These are phyloP conservation scores for Ceratonia siliqua DNA, from an alignment of 306 rosid species.

Conservation along the genomic window DNA sequence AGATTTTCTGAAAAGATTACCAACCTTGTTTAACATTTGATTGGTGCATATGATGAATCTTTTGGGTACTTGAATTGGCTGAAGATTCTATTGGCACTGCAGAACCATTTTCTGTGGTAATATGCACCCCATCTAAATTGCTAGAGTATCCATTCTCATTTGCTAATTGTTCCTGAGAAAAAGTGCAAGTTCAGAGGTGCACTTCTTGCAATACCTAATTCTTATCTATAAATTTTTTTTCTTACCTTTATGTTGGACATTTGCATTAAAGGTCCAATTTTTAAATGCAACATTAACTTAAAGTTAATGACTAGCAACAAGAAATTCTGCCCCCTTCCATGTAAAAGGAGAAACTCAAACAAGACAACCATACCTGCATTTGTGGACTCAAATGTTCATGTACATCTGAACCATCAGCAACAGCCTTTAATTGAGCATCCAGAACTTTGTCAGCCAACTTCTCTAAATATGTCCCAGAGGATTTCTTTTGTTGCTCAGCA, in stretches of 20 bases:
- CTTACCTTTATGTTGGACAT: slow-evolving; percentile 17
- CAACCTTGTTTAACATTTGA: slow-evolving; percentile 61
- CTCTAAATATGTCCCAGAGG: slow-evolving; percentile 47
- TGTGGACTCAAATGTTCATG: slow-evolving; percentile 41
- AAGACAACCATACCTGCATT: slow-evolving; percentile 49
- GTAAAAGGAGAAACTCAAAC: slow-evolving; percentile 17
- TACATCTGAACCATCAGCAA: slow-evolving; percentile 46
- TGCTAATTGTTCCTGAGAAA: slow-evolving; percentile 55
- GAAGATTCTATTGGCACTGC: slow-evolving; percentile 34
- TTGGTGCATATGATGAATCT: slow-evolving; percentile 37
- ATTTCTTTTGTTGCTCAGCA: slow-evolving; percentile 83
- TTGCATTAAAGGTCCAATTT: slow-evolving; percentile 24
- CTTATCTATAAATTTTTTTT: slow-evolving; percentile 11
- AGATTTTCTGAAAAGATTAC: slow-evolving; percentile 32
- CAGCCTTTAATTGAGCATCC: slow-evolving; percentile 39
- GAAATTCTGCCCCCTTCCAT: slow-evolving; percentile 11
- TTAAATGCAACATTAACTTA: slow-evolving; percentile 29
- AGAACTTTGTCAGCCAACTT: slow-evolving; percentile 42
- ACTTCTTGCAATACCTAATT: slow-evolving; percentile 29
- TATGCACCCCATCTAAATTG: slow-evolving; percentile 45
- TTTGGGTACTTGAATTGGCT: slow-evolving; percentile 43
- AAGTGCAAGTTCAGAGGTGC: slow-evolving; percentile 34
- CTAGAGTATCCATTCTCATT: slow-evolving; percentile 49
- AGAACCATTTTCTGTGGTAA: slow-evolving; percentile 51
- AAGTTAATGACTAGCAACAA: slow-evolving; percentile 19